Base-by-base conservation (phyloP, 1,284 basidiomycete species). In the Cryptococcus deneoformans region DNA sequence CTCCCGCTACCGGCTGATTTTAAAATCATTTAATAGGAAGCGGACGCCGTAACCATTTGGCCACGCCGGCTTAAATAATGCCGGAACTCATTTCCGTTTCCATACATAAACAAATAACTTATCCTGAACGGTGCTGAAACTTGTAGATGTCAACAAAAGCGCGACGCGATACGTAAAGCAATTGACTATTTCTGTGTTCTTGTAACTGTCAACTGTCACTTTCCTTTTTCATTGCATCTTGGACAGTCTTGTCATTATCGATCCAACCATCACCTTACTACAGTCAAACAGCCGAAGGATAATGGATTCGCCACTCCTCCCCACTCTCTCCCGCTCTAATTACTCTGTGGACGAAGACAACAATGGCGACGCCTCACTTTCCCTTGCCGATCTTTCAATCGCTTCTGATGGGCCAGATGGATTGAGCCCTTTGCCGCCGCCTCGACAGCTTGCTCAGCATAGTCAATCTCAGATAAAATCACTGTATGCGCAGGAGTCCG, bases 271-370 rank as follows among this genome's bases (percentile, higher is more conserved):
- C 29, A 29, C 5, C 29, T 29, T 3, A 29, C 3, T 29, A 29
- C 29, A 29, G 29, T 29, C 29, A 29, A 29, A 29, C 29, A 29
- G 29, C 29, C 29, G 29, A 29, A 29, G 29, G 29, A 29, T 29
- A 29, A 62, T 62, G 60, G 60, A 62, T 38, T 62, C 60, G 6
- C 60, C 60, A 3, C 52, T 59, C 1, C 36, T 62, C 5, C n/a
- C 57, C 8, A 55, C 52, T 6, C 48, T 62, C 37, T n/a, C 43
- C 9, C 34, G 29, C 29, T 29, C 29, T 29, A 29, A 29, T 29
- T 29, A 29, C 29, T 29, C 29, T 29, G 29, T 29, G 29, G 29
- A 29, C 29, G 29, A 29, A 29, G 42, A 35, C 16, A 16, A 38
- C 16, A 34, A 16, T 36, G 16, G 37, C 7, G 35, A 57, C 14